Evolutionary conservation across 768 basidiomycete genomes (phyloP).

Genomic region (Leccinum fibrillosum): DNA sequence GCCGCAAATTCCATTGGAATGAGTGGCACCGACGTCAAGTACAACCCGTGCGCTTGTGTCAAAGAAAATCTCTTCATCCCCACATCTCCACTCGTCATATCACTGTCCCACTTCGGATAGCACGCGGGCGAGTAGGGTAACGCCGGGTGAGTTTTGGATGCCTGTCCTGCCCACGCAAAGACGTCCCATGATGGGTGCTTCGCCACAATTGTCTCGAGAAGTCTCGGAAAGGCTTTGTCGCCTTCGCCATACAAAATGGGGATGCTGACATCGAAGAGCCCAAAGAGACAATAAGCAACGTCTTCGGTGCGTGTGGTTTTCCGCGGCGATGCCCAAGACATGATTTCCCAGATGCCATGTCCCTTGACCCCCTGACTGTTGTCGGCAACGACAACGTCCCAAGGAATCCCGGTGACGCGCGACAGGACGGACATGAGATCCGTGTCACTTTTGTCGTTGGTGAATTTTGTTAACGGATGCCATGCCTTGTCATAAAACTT

Average conservation of each 20-base stretch:
- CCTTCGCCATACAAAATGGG: constrained; percentile 31
- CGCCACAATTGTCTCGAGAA: constrained; percentile 19
- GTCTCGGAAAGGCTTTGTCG: constrained; percentile 25
- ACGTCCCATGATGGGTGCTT: constrained; percentile 19
- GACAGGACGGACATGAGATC: constrained; percentile 10
- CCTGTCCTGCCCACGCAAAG: constrained; percentile 24
- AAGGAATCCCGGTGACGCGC: constrained; percentile 19
- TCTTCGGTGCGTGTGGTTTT: constrained; percentile 30
- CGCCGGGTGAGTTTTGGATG: constrained; percentile 16
- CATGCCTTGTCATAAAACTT: constrained; percentile 26
- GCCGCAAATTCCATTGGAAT: constrained; percentile 17
- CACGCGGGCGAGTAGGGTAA: constrained; percentile 21
- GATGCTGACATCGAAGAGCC: constrained; percentile 24
- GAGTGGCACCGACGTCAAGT: constrained; percentile 18
- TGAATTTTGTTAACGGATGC: constrained; percentile 11
- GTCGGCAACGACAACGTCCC: constrained; percentile 13
- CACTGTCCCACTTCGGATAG: constrained; percentile 19
- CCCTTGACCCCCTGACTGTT: constrained; percentile 18
- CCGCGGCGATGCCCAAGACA: constrained; percentile 31
- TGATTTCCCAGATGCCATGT: constrained; percentile 21
- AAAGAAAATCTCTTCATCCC: constrained; percentile 18
- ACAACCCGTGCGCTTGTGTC: constrained; percentile 10
- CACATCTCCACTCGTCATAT: constrained; percentile 1
- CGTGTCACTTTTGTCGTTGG: constrained; percentile 17
- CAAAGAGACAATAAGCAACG: constrained; percentile 26